These are phyloP conservation scores for Epichloe gansuensis DNA, from an alignment of 2,329 filamentous ascomycete genomes.

Conservation along the genomic window DNA sequence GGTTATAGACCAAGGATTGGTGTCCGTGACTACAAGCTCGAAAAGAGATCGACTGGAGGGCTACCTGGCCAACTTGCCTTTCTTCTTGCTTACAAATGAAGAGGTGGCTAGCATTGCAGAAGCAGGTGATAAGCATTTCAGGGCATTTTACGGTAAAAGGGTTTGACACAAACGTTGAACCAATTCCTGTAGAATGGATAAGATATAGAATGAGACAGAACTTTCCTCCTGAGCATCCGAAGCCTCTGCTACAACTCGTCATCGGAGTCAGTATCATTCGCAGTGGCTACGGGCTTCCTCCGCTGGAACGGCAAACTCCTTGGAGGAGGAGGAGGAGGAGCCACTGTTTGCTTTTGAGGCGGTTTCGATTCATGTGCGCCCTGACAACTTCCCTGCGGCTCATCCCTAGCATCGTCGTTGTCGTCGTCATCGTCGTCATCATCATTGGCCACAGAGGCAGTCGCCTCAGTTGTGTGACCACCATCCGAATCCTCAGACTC, in stretches of 20 bases:
- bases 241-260: constrained; percentile 33
- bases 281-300: constrained; percentile 15
- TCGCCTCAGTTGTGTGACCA: constrained; percentile 28
- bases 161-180: constrained; percentile 33
- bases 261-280: constrained; percentile 42
- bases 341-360: constrained; percentile 12
- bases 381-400: neutral
- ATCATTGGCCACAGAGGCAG: constrained; percentile 31
- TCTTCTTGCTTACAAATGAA: constrained; percentile 45
- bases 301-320: constrained; percentile 34
- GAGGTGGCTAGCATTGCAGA: constrained; percentile 46
- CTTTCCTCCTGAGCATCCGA: neutral
- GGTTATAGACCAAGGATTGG: constrained; percentile 46
- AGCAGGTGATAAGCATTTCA: constrained; percentile 44
- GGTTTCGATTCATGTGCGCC: constrained; percentile 3
- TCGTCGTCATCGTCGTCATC: constrained; percentile 24
- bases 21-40: constrained; percentile 47
- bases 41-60: constrained; percentile 44
- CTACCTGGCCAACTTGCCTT: constrained; percentile 37
- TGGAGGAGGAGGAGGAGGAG: constrained; percentile 27
- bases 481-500: constrained; percentile 28
- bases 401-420: neutral
- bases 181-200: neutral
- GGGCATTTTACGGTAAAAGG: constrained; percentile 45
- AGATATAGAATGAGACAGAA: neutral